A percentile compares a stretch with the other conserved stretches of the same genome.
These are phyloP conservation scores for Jasminum sambac DNA, from an alignment of 257 asterid genomes.

Conservation along the genomic window DNA sequence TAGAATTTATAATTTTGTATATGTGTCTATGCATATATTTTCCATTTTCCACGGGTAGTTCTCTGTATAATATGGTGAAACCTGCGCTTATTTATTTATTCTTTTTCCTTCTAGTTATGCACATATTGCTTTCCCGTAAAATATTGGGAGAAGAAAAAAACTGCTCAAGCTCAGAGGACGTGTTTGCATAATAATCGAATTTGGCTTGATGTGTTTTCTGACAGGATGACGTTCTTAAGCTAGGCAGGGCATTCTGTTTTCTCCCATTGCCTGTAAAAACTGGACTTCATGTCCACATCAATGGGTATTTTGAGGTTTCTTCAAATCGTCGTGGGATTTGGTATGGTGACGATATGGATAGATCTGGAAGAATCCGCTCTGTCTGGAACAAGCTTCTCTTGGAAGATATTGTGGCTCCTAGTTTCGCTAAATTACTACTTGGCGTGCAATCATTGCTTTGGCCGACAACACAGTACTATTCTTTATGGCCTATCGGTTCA, in stretches of 20 bases:
- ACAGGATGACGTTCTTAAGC: slow-evolving; percentile 63
- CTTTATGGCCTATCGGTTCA: slow-evolving; percentile 88
- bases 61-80: slow-evolving; percentile 7
- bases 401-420: slow-evolving; percentile 88
- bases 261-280: slow-evolving; percentile 96
- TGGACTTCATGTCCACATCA: slow-evolving; percentile 74
- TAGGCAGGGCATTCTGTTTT: slow-evolving; percentile 93
- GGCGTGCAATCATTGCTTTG: slow-evolving; percentile 55
- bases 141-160: slow-evolving; percentile 9
- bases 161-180: slow-evolving; percentile 9
- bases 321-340: slow-evolving; percentile 98
- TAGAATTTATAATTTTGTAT: slow-evolving; percentile 1
- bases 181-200: slow-evolving; percentile 17
- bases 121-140: slow-evolving; percentile 7
- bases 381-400: slow-evolving; percentile 93
- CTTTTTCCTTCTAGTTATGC: slow-evolving; percentile 14
- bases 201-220: slow-evolving; percentile 26
- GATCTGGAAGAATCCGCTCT: slow-evolving; percentile 94
- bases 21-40: slow-evolving; percentile 14
- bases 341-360: slow-evolving; percentile 99
- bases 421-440: slow-evolving; percentile 65
- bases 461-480: slow-evolving; percentile 65
- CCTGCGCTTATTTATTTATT: slow-evolving; percentile 24
- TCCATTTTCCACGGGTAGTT: slow-evolving; percentile 16
- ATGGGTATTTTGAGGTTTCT: slow-evolving; percentile 95